These are phyloP conservation scores for Aspergillus asperescens DNA, from an alignment of 495 filamentous ascomycete species.

Conservation along the genomic window DNA sequence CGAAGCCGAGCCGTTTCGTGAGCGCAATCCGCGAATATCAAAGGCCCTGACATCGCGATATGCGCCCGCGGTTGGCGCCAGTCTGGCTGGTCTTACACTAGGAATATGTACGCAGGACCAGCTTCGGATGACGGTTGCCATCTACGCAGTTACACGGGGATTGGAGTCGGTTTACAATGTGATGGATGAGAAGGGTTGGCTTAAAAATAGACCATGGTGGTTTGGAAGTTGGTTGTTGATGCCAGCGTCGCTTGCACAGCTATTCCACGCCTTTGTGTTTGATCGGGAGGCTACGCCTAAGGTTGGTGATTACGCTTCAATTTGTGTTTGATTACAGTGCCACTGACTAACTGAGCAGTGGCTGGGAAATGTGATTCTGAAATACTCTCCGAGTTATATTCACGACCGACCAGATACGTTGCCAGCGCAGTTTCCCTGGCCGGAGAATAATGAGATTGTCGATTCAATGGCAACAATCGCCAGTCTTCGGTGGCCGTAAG, in stretches of 20 bases:
- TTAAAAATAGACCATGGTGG: constrained; percentile 77
- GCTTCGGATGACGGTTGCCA: constrained; percentile 69
- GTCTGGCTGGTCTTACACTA: constrained; percentile 74
- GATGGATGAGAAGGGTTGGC: constrained; percentile 71
- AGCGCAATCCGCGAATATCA: constrained; percentile 72
- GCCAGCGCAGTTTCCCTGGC: constrained; percentile 66
- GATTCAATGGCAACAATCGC: constrained; percentile 79
- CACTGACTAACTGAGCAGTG: constrained; percentile 37
- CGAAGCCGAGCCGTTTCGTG: constrained; percentile 68
- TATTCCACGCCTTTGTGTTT: constrained; percentile 88
- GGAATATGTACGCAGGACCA: constrained; percentile 73
- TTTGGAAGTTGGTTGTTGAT: constrained; percentile 96
- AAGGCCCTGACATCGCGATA: constrained; percentile 70
- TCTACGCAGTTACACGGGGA: constrained; percentile 72
- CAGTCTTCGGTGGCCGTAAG: constrained; percentile 77
- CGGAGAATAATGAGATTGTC: constrained; percentile 66
- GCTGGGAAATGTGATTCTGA: constrained; percentile 69
- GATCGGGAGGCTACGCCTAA: constrained; percentile 82
- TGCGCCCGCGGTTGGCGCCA: constrained; percentile 83
- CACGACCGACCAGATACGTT: constrained; percentile 65
- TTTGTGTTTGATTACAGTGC: background rate
- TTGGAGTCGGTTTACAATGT: constrained; percentile 84
- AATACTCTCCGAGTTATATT: constrained; percentile 70
- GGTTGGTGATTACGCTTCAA: constrained; percentile 24
- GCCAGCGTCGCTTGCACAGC: constrained; percentile 83